Base-by-base conservation (phyloP, 768 basidiomycete species). In the Russula virescens region DNA sequence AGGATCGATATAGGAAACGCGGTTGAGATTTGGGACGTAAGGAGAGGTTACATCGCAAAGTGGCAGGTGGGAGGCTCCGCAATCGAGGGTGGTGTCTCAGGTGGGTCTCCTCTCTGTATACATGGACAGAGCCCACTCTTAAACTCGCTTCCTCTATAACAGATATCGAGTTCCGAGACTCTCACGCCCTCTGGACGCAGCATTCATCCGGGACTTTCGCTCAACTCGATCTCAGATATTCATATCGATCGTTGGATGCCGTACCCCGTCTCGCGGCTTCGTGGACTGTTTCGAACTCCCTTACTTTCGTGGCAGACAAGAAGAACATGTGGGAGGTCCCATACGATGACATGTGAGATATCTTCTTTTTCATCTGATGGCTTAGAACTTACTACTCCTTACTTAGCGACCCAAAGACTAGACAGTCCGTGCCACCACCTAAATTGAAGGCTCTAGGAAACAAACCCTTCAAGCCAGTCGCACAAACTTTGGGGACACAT, bases 11-110 rank as follows among this genome's bases (percentile, higher is more conserved):
- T 68, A 3, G 82, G 84, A 3, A 87, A 91, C 68, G 75, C 83
- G 0, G 78, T 91, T 34, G 91, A 93, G 68, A 86, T 94, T 25
- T 94, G 92, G 92, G 91, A 94, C 71, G 88, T 89, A 1, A 78
- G 91, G 58, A 77, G 92, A 51, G 81, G 83, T 0, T 90, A 87
- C 82, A 79, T 93, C 53, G 86, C 88, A 6, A 94, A 94, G 73
- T 94, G 91, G 88, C 80, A 82, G 2, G 81, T 92, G 13, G 80
- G 78, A 23, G 83, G 85, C 16, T 83, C 83, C 14, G 77, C 81
- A 5, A 77, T 75, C 1, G 91, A 93, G 62, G 88, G 90, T 6
- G 85, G 86, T 25, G 83, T 88, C 3, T 86, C 86, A 14, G 91
- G 91, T 91, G 66, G 28, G 80, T 69, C 35, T 18, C 6, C 23